Conservation (phyloP, 495 filamentous ascomycete genomes). For the Jackrogersella minutella region DNA sequence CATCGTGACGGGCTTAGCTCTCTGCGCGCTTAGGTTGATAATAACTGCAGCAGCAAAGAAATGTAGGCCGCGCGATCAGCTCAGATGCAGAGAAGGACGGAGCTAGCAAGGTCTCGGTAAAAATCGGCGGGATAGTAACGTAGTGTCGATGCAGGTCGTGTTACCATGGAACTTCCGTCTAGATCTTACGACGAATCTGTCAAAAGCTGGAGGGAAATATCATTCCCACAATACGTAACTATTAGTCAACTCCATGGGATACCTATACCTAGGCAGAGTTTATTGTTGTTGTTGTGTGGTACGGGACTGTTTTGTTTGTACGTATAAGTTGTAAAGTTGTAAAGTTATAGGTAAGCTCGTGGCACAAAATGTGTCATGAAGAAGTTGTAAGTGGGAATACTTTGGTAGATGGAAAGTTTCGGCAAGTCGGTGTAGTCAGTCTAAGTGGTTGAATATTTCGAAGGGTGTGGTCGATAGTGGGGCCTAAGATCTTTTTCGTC, state of each 20-base stretch:
- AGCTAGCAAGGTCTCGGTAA: conserved; percentile 4
- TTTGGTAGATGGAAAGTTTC: not conserved
- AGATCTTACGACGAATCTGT: not conserved
- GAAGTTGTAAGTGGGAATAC: conserved; percentile 7
- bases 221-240: conserved; percentile 14
- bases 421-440: conserved; percentile 31
- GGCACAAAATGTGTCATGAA: conserved; percentile 30
- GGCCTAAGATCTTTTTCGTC: conserved; percentile 24
- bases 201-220: conserved; percentile 14
- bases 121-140: conserved; percentile 5
- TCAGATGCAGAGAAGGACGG: not conserved
- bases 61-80: conserved; percentile 6
- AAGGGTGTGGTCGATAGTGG: conserved; percentile 4
- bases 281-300: too few relatives aligned
- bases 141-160: conserved; percentile 2
- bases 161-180: conserved; percentile 14
- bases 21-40: conserved; percentile 6
- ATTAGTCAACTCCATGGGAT: conserved; percentile 23
- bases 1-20: conserved; percentile 44
- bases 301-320: too few relatives aligned
- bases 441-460: conserved; percentile 14
- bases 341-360: not conserved
- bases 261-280: not conserved
- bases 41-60: not conserved
- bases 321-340: too few relatives aligned